Evolutionary conservation across 2,329 filamentous ascomycete genomes (phyloP).

Genomic region (Drechslerella dactyloides): DNA sequence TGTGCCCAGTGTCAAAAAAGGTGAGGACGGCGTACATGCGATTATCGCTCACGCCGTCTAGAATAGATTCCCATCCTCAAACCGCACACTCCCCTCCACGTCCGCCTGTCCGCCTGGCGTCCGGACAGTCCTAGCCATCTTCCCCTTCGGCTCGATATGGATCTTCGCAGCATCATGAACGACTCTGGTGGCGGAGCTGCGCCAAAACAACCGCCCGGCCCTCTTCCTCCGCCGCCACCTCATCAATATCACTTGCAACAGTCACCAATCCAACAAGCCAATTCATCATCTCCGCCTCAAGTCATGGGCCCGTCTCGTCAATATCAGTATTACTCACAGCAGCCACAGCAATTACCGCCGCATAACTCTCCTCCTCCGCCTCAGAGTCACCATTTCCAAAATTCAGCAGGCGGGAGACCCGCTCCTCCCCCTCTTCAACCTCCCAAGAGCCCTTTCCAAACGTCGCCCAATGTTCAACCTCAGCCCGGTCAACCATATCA

Average conservation of each 20-base stretch:
- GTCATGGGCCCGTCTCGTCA: slow-evolving; percentile 44
- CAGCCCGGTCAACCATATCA: slow-evolving; percentile 47
- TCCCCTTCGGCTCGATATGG: slow-evolving; percentile 49
- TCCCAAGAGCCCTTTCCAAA: slow-evolving; percentile 52
- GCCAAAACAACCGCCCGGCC: slow-evolving; percentile 43
- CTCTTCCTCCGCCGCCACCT: slow-evolving; percentile 32
- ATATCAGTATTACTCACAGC: slow-evolving; percentile 46
- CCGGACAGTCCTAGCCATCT: slow-evolving; percentile 8
- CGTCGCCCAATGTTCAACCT: slow-evolving; percentile 30
- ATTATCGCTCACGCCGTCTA: slow-evolving; percentile 43
- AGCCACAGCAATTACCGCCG: slow-evolving; percentile 52
- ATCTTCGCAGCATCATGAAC: slow-evolving; percentile 55
- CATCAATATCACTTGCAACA: slow-evolving; percentile 40
- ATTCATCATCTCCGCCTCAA: slow-evolving; percentile 22
- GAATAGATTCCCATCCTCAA: slow-evolving; percentile 3
- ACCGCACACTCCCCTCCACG: slow-evolving; percentile 8
- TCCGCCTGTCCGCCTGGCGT: slow-evolving; percentile 5
- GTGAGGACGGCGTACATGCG: slow-evolving; percentile 36
- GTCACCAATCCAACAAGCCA: slow-evolving; percentile 38
- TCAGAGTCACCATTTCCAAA: slow-evolving; percentile 51
- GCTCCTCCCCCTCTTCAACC: slow-evolving; percentile 47
- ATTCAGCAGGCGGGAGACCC: slow-evolving; percentile 31
- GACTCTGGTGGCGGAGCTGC: slow-evolving; percentile 50
- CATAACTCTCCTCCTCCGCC: slow-evolving; percentile 44
- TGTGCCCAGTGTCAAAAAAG: slow-evolving; percentile 21